phyloP scores from a whole-genome alignment of 352 stramenopile species.

The Bremia lactucae region DNA sequence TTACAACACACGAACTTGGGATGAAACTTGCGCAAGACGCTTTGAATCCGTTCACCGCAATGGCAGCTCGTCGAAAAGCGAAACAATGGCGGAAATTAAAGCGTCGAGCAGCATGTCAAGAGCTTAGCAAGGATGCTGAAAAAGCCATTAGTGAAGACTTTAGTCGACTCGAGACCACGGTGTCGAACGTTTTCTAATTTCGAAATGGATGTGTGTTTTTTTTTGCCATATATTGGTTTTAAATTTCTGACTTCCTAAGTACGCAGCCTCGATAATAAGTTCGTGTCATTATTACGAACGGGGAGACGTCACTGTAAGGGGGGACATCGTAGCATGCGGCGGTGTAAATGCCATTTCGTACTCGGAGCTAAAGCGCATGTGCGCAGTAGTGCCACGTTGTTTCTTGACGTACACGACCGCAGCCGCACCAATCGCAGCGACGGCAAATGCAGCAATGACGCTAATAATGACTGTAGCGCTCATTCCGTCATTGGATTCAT shows the following conservation, averaged over 20 bases:
- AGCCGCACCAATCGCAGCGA: conserved; percentile 6
- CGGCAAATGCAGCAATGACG: conserved; percentile 6
- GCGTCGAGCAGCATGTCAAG: conserved; percentile 42
- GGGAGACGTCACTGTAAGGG: too few species aligned
- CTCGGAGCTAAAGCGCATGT: conserved; percentile 12
- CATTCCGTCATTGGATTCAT: too few species aligned
- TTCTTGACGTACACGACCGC: conserved; percentile 13
- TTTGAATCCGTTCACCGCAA: conserved; percentile 45
- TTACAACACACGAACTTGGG: conserved; percentile 34
- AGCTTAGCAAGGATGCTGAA: conserved; percentile 43
- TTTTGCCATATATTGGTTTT: too few species aligned
- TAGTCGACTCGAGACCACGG: conserved; percentile 26
- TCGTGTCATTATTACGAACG: too few species aligned
- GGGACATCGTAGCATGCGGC: not conserved
- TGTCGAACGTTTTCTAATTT: conserved; percentile 14
- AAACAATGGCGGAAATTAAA: conserved; percentile 77
- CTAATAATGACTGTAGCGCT: conserved; percentile 3
- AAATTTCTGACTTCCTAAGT: too few species aligned
- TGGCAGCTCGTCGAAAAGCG: conserved; percentile 44
- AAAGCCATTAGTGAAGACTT: conserved; percentile 51
- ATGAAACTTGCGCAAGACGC: conserved; percentile 46
- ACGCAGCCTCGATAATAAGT: too few species aligned
- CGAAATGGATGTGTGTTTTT: not conserved
- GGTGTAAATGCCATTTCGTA: conserved; percentile 27
- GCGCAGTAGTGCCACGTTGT: conserved; percentile 5